Base-by-base conservation (phyloP, 306 rosid species). In the Quercus parvula region DNA sequence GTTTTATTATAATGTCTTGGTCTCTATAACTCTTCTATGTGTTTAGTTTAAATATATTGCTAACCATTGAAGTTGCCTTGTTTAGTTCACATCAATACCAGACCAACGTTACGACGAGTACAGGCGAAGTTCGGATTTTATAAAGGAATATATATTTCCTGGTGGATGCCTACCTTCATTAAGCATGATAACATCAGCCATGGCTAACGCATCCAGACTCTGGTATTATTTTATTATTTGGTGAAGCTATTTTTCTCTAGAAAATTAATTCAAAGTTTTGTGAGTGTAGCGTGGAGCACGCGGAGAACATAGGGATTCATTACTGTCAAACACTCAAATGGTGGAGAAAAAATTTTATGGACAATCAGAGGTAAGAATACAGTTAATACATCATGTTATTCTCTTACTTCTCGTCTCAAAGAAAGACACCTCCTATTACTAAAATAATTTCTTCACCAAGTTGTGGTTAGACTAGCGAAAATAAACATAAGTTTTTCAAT, bases 261-360 rank as follows among this genome's bases (percentile, higher is more conserved):
- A 30, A 41, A 10, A 73, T 74, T 24, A 81, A 54, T 6, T 6
- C 6, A 56, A 41, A 64, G 5, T 64, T 70, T 30, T 54, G 71
- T 62, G 70, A 75, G 20, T 77, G 83, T 80, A 92, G 55, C 22
- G 56, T 70, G 74, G 56, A 70, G 5, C 24, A 41, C 27, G 5
- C 11, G 56, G 99, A 95, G 71, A 95, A 95, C 62, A 56, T 95
- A 12, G 99, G 98, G 68, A 85, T 91, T 83, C 98, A 95, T 88
- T 95, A 92, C 89, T 84, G 91, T 82, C 91, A 88, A 25, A 95
- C 99, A 3, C 88, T 92, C 38, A 88, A 98, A 85, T 84, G 51
- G 73, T 95, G 98, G 98, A 91, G 97, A 78, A 85, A 88, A 71
- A 90, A 88, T 74, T 95, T 95, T 90, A 15, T 90, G 78, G 92